Percentiles rank a stretch among this genome's conserved stretches.
phyloP scores from a whole-genome alignment of 257 asterid species.

The Catharanthus roseus region DNA sequence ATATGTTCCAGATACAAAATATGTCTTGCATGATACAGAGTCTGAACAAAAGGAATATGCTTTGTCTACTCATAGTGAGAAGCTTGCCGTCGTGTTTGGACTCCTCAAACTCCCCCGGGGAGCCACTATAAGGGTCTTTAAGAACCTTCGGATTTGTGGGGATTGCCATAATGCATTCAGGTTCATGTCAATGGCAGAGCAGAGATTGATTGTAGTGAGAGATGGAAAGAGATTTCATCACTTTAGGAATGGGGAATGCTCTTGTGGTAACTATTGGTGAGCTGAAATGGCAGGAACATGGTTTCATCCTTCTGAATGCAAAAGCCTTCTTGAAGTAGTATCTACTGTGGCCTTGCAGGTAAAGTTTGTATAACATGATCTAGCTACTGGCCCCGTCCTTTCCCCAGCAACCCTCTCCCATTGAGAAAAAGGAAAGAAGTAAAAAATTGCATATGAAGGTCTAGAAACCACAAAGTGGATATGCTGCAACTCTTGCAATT shows the following conservation, averaged over 20 bases:
- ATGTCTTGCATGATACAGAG: constrained; percentile 63
- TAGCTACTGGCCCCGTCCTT: background rate
- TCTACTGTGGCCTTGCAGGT: background rate
- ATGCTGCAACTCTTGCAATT: too few species aligned
- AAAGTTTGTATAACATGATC: background rate
- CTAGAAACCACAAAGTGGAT: background rate
- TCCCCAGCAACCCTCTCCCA: background rate
- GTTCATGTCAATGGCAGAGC: constrained; percentile 59
- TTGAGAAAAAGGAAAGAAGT: background rate
- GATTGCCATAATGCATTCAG: constrained; percentile 65
- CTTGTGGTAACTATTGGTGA: constrained; percentile 74
- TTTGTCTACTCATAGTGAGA: constrained; percentile 70
- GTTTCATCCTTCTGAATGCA: too few species aligned
- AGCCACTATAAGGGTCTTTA: constrained; percentile 57
- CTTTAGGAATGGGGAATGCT: constrained; percentile 62
- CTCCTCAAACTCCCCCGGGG: constrained; percentile 56
- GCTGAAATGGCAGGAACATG: constrained; percentile 6
- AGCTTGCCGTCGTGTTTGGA: constrained; percentile 69
- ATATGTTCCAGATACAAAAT: constrained; percentile 62
- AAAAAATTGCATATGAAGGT: background rate
- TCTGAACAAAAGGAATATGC: constrained; percentile 65
- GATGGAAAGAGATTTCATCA: constrained; percentile 77
- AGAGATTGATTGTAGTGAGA: constrained; percentile 59
- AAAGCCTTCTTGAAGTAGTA: too few species aligned
- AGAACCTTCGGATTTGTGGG: constrained; percentile 69